Evolutionary conservation across 2,329 filamentous ascomycete genomes (phyloP), one percentile per base, ranked within the genome.

Genomic region (Ceratocystis albifundus): DNA sequence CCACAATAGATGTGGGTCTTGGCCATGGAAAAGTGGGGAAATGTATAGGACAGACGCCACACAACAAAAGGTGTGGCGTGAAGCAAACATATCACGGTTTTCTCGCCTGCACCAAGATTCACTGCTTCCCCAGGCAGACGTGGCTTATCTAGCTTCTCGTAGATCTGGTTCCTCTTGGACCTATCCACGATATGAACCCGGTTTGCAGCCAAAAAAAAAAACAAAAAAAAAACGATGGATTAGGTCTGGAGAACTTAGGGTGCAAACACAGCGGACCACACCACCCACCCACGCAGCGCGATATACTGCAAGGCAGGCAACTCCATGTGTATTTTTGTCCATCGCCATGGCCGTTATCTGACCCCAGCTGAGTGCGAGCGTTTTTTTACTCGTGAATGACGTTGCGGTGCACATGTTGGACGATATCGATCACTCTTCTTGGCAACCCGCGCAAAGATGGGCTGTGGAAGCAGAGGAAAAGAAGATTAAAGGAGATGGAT

Each of bases 341-440:
- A 22, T 10, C 3, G 28, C 25, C 12, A 4, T 5, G 28, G 30
- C 55, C 55, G 32, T 10, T 3, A 10, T 20, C 12, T n/a, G 55
- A n/a, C 25, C 28, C 28, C 5, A 30, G 55, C 28, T 10, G 28
- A 7, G 55, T 59, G 55, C 6, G 55, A 59, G 28, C 55, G 30
- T 59, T 36, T n/a, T 28, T 28, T 28, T 28, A 28, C 55, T 59
- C 55, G 28, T 32, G 55, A 36, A 59, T 59, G 55, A 59, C 55
- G 55, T 59, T 59, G 55, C 55, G 10, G 36, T 41, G 15, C 36
- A 41, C 36, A 41, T 30, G 36, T 36, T 30, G 20, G 55, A 1
- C 25, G 28, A 17, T 32, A 32, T 59, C 55, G n/a, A 2, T 1
- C 25, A 28, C 7, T 8, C 15, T 22, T 57, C 12, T 32, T 17